A percentile compares a stretch with the other conserved stretches of the same genome.
phyloP scores from a whole-genome alignment of 352 stramenopile species.

The Discostella stelligera region DNA sequence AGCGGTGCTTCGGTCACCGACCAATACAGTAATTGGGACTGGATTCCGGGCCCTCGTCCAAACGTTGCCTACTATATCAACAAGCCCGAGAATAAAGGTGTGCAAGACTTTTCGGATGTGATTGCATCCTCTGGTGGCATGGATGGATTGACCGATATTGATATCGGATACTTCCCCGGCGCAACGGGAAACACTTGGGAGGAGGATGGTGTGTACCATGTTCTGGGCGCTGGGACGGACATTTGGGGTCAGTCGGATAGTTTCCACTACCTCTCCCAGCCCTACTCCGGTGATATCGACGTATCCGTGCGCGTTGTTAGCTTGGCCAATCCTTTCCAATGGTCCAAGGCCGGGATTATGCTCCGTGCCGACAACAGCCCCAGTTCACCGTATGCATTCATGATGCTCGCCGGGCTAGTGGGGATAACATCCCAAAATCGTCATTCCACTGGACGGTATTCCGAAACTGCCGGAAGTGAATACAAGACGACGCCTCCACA shows the following conservation, averaged over 20 bases:
- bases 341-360: conserved; percentile 48
- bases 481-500: background rate
- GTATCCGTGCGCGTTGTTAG: conserved; percentile 19
- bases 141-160: background rate
- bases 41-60: background rate
- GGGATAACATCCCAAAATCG: conserved; percentile 14
- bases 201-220: conserved; percentile 8
- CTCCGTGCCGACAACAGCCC: conserved; percentile 13
- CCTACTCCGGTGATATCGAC: conserved; percentile 10
- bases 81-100: conserved; percentile 29
- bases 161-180: background rate
- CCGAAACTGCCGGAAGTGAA: background rate
- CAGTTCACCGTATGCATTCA: conserved; percentile 9
- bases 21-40: conserved; percentile 34
- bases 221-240: conserved; percentile 18
- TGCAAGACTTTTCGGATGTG: conserved; percentile 1
- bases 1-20: conserved; percentile 25
- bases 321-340: conserved; percentile 12
- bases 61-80: conserved; percentile 50
- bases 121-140: background rate
- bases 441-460: conserved; percentile 12
- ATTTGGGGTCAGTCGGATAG: conserved; percentile 13
- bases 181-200: conserved; percentile 1
- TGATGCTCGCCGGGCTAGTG: conserved; percentile 1
- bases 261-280: conserved; percentile 19